Evolutionary conservation across 163 green algal species (phyloP).

Genomic region (Trebouxiophyceae sp.): DNA sequence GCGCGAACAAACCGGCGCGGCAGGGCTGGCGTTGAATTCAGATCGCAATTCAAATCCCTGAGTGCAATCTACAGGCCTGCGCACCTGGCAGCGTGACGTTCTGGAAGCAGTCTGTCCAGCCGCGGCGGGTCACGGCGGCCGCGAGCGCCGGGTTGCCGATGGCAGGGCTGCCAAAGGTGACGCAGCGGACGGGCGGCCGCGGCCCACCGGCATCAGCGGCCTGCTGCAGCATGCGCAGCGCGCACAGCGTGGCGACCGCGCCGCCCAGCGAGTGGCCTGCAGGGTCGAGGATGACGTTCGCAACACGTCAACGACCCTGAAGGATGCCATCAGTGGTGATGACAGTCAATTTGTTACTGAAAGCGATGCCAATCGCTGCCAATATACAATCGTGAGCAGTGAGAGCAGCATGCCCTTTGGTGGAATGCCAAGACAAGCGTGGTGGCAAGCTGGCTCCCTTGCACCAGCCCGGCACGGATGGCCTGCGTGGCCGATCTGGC

Average conservation of each 20-base stretch:
- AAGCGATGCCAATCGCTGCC: too few relatives aligned
- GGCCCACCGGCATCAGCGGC: constrained; percentile 8
- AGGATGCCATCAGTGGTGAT: too few relatives aligned
- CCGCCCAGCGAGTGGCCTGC: constrained; percentile 59
- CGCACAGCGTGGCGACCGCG: constrained; percentile 64
- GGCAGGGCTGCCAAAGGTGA: constrained; percentile 64
- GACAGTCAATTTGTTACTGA: too few relatives aligned
- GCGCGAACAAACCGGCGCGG: neutral
- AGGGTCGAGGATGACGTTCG: too few relatives aligned
- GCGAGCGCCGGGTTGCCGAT: constrained; percentile 66
- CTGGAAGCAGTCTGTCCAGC: constrained; percentile 49
- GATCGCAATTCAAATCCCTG: neutral
- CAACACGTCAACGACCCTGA: too few relatives aligned
- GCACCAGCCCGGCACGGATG: too few relatives aligned
- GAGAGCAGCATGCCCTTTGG: too few relatives aligned
- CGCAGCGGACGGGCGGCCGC: constrained; percentile 28
- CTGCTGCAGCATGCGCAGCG: constrained; percentile 49
- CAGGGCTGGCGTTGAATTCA: neutral
- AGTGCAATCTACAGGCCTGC: neutral
- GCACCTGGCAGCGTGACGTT: constrained; percentile 55
- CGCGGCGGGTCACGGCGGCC: constrained; percentile 32
- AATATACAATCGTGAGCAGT: too few relatives aligned
- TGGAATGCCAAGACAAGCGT: too few relatives aligned
- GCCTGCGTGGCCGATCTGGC: too few relatives aligned
- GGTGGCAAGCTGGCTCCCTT: too few relatives aligned